A percentile compares a stretch with the other conserved stretches of the same genome.
Conservation (phyloP, 129 eudicot genomes). For the carrot (Daucus carota) region DH1_v3.0 NC_030384.2:43151001-43151500, state of each 20-base stretch:
- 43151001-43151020: slow-evolving; percentile 66
- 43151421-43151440: slow-evolving; percentile 42
- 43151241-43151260: slow-evolving; percentile 58
- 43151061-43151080: slow-evolving; percentile 60
- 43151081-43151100: slow-evolving; percentile 83
- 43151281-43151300: slow-evolving; percentile 33
- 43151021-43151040: slow-evolving; percentile 56
- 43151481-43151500: not conserved
- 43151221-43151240: slow-evolving; percentile 44
- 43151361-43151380: slow-evolving; percentile 23
- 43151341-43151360: slow-evolving; percentile 32
- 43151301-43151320: slow-evolving; percentile 45
- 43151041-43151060: slow-evolving; percentile 48
- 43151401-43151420: slow-evolving; percentile 43
- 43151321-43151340: slow-evolving; percentile 27
- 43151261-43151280: slow-evolving; percentile 54
- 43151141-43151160: slow-evolving; percentile 66
- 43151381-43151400: slow-evolving; percentile 24
- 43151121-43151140: slow-evolving; percentile 64
- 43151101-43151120: slow-evolving; percentile 39
- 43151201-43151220: slow-evolving; percentile 63
- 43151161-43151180: slow-evolving; percentile 76
- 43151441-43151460: slow-evolving; percentile 29
- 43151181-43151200: slow-evolving; percentile 69
- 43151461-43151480: not conserved